Evolutionary conservation across 306 rosid genomes (phyloP).

Genomic region (Vicia sativa): DNA sequence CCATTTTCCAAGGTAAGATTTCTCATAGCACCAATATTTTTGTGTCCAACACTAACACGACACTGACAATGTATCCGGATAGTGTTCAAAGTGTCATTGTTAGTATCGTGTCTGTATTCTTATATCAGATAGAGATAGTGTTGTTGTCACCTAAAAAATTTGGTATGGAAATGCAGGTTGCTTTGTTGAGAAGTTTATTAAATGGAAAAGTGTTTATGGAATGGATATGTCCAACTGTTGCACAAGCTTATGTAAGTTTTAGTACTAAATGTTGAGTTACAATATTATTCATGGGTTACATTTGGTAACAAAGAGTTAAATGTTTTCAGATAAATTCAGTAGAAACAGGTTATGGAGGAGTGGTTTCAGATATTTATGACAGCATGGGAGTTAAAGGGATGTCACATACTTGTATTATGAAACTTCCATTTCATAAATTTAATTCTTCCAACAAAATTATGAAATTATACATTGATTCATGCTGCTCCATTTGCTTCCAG

Average conservation of each 20-base stretch:
- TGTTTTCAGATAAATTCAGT: conserved; percentile 39
- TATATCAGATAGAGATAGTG: background rate
- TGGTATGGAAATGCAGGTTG: conserved; percentile 43
- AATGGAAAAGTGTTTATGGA: conserved; percentile 49
- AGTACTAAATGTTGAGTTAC: background rate
- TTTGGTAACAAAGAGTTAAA: background rate
- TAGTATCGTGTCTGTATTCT: background rate
- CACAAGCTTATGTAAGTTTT: conserved; percentile 44
- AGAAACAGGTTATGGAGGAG: conserved; percentile 37
- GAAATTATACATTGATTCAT: conserved; percentile 25
- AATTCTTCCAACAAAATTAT: conserved; percentile 31
- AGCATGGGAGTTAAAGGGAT: conserved; percentile 31
- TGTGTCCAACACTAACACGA: background rate
- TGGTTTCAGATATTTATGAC: conserved; percentile 43
- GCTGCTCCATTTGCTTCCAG: conserved; percentile 56
- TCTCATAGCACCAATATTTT: background rate
- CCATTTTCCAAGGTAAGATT: conserved; percentile 38
- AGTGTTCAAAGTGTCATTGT: background rate
- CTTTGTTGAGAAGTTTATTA: conserved; percentile 38
- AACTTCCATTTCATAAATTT: conserved; percentile 43
- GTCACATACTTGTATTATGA: conserved; percentile 34
- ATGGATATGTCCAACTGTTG: conserved; percentile 46
- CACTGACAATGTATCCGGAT: background rate
- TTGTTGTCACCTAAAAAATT: conserved; percentile 17
- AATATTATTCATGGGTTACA: background rate